Conservation (phyloP, 2,329 filamentous ascomycete species). For the Xylariaceae sp. region DNA sequence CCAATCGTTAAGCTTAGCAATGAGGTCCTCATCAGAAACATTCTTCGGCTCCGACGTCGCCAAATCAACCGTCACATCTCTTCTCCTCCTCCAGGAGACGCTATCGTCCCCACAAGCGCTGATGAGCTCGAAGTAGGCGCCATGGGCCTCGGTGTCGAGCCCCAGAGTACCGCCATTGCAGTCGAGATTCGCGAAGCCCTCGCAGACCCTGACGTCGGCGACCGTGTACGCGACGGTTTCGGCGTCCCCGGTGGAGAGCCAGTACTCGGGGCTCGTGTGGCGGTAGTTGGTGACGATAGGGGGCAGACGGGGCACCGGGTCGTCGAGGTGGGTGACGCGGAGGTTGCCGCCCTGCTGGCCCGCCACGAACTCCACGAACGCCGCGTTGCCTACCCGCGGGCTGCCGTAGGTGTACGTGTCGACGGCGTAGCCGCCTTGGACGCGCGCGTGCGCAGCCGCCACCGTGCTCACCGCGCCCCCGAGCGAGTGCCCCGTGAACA, state of each 20-base stretch:
- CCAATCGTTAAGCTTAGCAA: conserved; percentile 29
- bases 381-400: conserved; percentile 64
- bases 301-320: conserved; percentile 70
- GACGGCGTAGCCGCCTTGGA: conserved; percentile 45
- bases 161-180: conserved; percentile 57
- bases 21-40: conserved; percentile 31
- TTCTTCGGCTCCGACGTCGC: conserved; percentile 25
- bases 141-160: conserved; percentile 50
- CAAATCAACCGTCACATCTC: conserved; percentile 17
- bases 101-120: conserved; percentile 41
- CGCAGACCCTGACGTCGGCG: conserved; percentile 49
- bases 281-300: conserved; percentile 62
- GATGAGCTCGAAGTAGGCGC: conserved; percentile 52
- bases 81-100: conserved; percentile 26
- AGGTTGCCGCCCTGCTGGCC: conserved; percentile 55
- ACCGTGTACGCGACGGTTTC: conserved; percentile 42
- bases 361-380: conserved; percentile 57
- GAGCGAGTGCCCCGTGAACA: conserved; percentile 70
- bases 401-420: conserved; percentile 70
- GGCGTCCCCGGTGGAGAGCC: conserved; percentile 48
- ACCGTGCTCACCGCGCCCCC: conserved; percentile 67
- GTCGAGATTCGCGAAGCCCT: conserved; percentile 47
- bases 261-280: conserved; percentile 73
- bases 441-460: conserved; percentile 59
- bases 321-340: conserved; percentile 68